Conservation (phyloP, 2,329 filamentous ascomycete genomes). For the Drechslerella dactyloides region DNA sequence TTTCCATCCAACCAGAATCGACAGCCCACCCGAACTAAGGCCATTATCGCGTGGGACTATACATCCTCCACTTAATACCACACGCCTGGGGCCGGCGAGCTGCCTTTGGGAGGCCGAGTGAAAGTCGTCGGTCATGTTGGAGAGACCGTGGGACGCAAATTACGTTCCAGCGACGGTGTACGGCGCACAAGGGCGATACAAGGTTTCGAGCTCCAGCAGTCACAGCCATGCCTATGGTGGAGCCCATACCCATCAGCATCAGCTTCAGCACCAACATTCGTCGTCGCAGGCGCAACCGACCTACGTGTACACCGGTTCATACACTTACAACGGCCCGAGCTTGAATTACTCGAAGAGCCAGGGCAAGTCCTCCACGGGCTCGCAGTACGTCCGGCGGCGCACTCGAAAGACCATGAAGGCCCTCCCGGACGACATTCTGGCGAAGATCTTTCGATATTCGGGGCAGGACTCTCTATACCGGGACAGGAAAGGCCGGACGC, state of each 20-base stretch:
- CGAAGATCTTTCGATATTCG: slow-evolving; percentile 49
- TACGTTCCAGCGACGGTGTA: slow-evolving; percentile 51
- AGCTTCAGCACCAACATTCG: no score
- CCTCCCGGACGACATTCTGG: slow-evolving; percentile 43
- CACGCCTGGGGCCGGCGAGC: slow-evolving; percentile 37
- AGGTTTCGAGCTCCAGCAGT: slow-evolving; percentile 48
- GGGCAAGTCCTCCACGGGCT: slow-evolving; percentile 47
- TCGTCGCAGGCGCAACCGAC: slow-evolving; percentile 49
- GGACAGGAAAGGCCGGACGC: slow-evolving; percentile 37
- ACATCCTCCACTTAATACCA: slow-evolving; percentile 4
- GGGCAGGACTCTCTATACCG: slow-evolving; percentile 32
- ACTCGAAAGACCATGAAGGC: slow-evolving; percentile 45
- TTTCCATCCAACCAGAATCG: slow-evolving; percentile 22
- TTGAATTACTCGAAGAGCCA: slow-evolving; percentile 45
- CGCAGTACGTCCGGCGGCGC: slow-evolving; percentile 42
- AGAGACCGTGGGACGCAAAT: slow-evolving; percentile 51
- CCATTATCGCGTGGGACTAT: slow-evolving; percentile 1
- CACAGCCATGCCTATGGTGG: slow-evolving; percentile 42
- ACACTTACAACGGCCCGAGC: slow-evolving; percentile 42
- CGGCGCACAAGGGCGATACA: slow-evolving; percentile 50
- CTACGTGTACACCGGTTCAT: slow-evolving; percentile 28
- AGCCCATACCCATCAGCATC: slow-evolving; percentile 3
- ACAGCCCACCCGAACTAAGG: slow-evolving; percentile 10
- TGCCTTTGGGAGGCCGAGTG: slow-evolving; percentile 25
- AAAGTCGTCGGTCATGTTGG: slow-evolving; percentile 48